Evolutionary conservation across 768 basidiomycete genomes (phyloP).

Genomic region (Amanita jacksonii): DNA sequence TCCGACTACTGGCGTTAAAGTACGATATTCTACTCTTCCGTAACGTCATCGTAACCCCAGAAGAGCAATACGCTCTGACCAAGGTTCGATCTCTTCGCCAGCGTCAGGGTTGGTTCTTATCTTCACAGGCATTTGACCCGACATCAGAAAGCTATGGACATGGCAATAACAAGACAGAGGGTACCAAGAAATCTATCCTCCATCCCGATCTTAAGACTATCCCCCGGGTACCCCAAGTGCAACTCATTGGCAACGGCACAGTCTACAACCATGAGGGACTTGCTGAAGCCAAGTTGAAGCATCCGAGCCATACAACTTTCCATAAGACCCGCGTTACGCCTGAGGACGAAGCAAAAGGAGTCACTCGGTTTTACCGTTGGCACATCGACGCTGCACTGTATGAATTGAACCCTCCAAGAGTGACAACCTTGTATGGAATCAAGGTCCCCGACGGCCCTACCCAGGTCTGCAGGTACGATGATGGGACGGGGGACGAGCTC

Average conservation of each 20-base stretch:
- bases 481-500: slow-evolving; percentile 79
- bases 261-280: slow-evolving; percentile 78
- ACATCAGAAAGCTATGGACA: slow-evolving; percentile 63
- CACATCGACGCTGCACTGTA: slow-evolving; percentile 88
- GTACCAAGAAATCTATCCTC: slow-evolving; percentile 68
- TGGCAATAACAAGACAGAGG: slow-evolving; percentile 79
- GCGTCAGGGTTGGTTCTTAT: slow-evolving; percentile 1
- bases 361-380: slow-evolving; percentile 88
- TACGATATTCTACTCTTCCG: slow-evolving; percentile 71
- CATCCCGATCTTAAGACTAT: slow-evolving; percentile 90
- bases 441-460: slow-evolving; percentile 53
- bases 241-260: slow-evolving; percentile 83
- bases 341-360: slow-evolving; percentile 68
- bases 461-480: slow-evolving; percentile 72
- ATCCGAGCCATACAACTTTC: slow-evolving; percentile 80
- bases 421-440: slow-evolving; percentile 79
- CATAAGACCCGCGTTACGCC: slow-evolving; percentile 70
- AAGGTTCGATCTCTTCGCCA: slow-evolving; percentile 40
- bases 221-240: slow-evolving; percentile 80
- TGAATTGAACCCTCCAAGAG: slow-evolving; percentile 67
- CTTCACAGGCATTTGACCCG: slow-evolving; percentile 62
- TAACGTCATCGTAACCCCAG: slow-evolving; percentile 56
- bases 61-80: slow-evolving; percentile 78
- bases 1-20: slow-evolving; percentile 23
- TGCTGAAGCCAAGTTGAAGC: slow-evolving; percentile 68